Percentiles rank a stretch among this genome's conserved stretches.
These are phyloP conservation scores for Backusella macrospora DNA, from an alignment of 192 early-diverging fungal species.

Conservation along the genomic window DNA sequence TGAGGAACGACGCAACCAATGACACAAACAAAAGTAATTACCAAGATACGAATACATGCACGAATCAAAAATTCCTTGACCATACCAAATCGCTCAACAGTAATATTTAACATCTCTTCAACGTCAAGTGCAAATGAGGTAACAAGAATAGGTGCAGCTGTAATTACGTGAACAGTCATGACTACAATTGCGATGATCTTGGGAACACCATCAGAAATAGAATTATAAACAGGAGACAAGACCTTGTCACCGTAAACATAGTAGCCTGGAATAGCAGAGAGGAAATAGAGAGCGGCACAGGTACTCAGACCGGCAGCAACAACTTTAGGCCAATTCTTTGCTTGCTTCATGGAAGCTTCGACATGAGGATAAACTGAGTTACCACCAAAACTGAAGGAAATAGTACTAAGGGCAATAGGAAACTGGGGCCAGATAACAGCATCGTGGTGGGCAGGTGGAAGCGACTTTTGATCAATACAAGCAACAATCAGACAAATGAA, in stretches of 20 bases:
- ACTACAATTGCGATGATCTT: conserved; percentile 71
- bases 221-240: conserved; percentile 71
- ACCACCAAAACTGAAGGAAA: conserved; percentile 78
- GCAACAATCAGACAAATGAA: conserved; percentile 67
- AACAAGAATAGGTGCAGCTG: conserved; percentile 78
- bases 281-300: conserved; percentile 70
- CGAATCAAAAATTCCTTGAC: conserved; percentile 60
- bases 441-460: conserved; percentile 42
- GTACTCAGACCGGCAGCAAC: conserved; percentile 63
- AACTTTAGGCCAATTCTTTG: conserved; percentile 69
- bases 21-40: conserved; percentile 57
- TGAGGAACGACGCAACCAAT: conserved; percentile 73
- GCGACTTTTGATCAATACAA: conserved; percentile 46
- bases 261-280: conserved; percentile 76
- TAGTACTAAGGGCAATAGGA: conserved; percentile 75
- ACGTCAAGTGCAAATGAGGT: conserved; percentile 76
- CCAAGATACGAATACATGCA: conserved; percentile 52
- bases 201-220: conserved; percentile 64
- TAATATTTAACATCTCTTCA: conserved; percentile 69
- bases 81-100: conserved; percentile 52
- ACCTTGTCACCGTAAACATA: conserved; percentile 68
- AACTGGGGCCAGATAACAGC: conserved; percentile 68
- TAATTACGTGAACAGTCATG: conserved; percentile 80
- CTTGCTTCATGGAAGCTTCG: conserved; percentile 77
- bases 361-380: conserved; percentile 85